Conservation (phyloP, 192 early-diverging fungal species). For the Phlyctochytrium planicorne region DNA sequence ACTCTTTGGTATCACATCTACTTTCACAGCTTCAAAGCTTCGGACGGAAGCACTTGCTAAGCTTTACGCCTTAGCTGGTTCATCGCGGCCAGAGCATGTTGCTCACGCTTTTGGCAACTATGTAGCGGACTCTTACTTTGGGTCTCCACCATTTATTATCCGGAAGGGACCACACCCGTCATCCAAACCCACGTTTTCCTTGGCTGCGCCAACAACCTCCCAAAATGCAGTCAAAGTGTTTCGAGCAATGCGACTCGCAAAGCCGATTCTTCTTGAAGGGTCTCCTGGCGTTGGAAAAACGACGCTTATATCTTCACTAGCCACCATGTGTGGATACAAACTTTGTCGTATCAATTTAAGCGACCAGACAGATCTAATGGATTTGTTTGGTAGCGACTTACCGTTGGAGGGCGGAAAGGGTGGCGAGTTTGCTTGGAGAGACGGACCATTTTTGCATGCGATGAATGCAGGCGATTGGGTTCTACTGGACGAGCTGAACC, state of each 20-base stretch:
- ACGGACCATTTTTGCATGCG: conserved; percentile 94
- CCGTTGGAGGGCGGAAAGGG: conserved; percentile 87
- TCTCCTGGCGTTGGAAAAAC: conserved; percentile 98
- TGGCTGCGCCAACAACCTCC: conserved; percentile 88
- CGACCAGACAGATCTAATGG: conserved; percentile 98
- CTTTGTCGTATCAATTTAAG: conserved; percentile 95
- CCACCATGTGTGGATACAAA: conserved; percentile 73
- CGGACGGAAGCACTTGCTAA: conserved; percentile 6
- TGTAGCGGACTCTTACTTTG: conserved; percentile 50
- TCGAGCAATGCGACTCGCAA: conserved; percentile 84
- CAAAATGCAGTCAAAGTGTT: conserved; percentile 83
- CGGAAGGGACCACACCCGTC: conserved; percentile 53
- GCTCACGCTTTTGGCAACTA: conserved; percentile 13
- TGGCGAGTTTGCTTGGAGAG: conserved; percentile 94
- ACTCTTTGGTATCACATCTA: conserved; percentile 38
- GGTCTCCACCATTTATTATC: conserved; percentile 81
- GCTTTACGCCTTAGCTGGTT: background rate
- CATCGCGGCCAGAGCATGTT: conserved; percentile 16
- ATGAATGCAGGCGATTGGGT: conserved; percentile 98
- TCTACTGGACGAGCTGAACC: conserved; percentile 93
- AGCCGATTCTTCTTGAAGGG: conserved; percentile 94
- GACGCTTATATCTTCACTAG: conserved; percentile 80
- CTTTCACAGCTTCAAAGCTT: conserved; percentile 15
- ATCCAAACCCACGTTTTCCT: conserved; percentile 66
- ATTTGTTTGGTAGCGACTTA: conserved; percentile 96